Evolutionary conservation across 2,329 filamentous ascomycete genomes (phyloP).

Genomic region (Elsinoe australis): DNA sequence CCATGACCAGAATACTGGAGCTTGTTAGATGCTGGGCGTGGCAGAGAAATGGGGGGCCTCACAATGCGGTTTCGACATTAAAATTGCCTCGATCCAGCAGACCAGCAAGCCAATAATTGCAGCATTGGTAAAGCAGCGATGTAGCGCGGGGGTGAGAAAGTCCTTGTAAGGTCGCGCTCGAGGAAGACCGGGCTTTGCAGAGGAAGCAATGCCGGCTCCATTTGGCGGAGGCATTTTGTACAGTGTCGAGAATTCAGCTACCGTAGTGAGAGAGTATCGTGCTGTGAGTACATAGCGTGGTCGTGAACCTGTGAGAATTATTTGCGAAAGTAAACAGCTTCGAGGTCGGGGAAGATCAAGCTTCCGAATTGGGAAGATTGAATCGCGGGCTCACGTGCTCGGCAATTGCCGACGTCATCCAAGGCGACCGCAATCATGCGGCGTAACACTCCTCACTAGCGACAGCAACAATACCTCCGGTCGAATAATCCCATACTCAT

Average conservation of each 20-base stretch:
- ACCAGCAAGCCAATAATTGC: slow-evolving; percentile 60
- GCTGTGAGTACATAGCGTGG: not conserved
- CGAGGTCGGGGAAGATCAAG: not conserved
- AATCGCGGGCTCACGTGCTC: slow-evolving; percentile 15
- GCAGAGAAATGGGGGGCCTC: slow-evolving; percentile 32
- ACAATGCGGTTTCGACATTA: slow-evolving; percentile 64
- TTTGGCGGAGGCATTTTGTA: not conserved
- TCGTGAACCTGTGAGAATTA: not conserved
- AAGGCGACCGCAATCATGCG: slow-evolving; percentile 14
- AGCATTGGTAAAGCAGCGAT: slow-evolving; percentile 76
- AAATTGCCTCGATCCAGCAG: slow-evolving; percentile 65
- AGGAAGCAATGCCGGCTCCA: not conserved
- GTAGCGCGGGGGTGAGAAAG: slow-evolving; percentile 80
- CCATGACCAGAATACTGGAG: slow-evolving; percentile 74
- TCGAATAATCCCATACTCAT: too few species aligned
- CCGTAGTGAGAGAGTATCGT: not conserved
- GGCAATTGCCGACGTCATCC: slow-evolving; percentile 17
- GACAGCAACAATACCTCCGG: too few species aligned
- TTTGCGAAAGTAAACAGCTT: slow-evolving; percentile 13
- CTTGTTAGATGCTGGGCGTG: slow-evolving; percentile 15
- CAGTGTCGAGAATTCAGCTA: not conserved
- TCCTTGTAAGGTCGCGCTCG: slow-evolving; percentile 68
- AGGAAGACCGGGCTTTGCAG: slow-evolving; percentile 28
- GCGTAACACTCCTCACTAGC: not conserved
- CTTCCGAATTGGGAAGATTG: slow-evolving; percentile 12